Evolutionary conservation across 2,329 filamentous ascomycete genomes (phyloP).

Genomic region (Zalaria sp.): DNA sequence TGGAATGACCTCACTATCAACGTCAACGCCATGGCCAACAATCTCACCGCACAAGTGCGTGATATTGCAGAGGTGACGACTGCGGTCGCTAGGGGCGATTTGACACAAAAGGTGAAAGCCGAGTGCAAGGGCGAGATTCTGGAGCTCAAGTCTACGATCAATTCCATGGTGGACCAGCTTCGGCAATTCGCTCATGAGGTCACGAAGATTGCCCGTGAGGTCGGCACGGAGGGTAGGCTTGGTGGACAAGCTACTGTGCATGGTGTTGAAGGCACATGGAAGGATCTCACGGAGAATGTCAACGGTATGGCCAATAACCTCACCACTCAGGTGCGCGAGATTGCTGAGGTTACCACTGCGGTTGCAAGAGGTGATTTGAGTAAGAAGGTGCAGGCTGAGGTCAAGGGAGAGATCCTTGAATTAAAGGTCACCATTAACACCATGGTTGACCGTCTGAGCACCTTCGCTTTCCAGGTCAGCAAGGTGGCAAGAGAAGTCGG

Average conservation of each 20-base stretch:
- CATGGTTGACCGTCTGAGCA: slow-evolving; percentile 52
- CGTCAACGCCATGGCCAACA: slow-evolving; percentile 40
- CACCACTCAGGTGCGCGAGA: slow-evolving; percentile 38
- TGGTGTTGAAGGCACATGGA: slow-evolving; percentile 39
- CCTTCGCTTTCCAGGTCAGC: slow-evolving; percentile 51
- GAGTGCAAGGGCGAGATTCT: slow-evolving; percentile 38
- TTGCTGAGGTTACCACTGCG: slow-evolving; percentile 38
- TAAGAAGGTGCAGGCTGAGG: slow-evolving; percentile 37
- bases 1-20: slow-evolving; percentile 50
- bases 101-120: slow-evolving; percentile 37
- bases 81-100: slow-evolving; percentile 36
- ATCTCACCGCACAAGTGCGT: slow-evolving; percentile 38
- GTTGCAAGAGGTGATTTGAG: slow-evolving; percentile 37
- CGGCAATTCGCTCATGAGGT: slow-evolving; percentile 39
- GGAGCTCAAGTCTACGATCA: slow-evolving; percentile 38
- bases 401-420: slow-evolving; percentile 36
- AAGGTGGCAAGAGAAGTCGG: slow-evolving; percentile 52
- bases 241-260: slow-evolving; percentile 38
- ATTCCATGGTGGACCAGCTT: slow-evolving; percentile 38
- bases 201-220: slow-evolving; percentile 37
- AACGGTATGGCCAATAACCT: slow-evolving; percentile 40
- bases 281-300: slow-evolving; percentile 39
- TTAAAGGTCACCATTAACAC: slow-evolving; percentile 76
- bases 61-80: slow-evolving; percentile 40
- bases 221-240: slow-evolving; percentile 37